phyloP scores from a whole-genome alignment of 2,329 filamentous ascomycete genomes.

The Fusarium oligoseptatum region DNA sequence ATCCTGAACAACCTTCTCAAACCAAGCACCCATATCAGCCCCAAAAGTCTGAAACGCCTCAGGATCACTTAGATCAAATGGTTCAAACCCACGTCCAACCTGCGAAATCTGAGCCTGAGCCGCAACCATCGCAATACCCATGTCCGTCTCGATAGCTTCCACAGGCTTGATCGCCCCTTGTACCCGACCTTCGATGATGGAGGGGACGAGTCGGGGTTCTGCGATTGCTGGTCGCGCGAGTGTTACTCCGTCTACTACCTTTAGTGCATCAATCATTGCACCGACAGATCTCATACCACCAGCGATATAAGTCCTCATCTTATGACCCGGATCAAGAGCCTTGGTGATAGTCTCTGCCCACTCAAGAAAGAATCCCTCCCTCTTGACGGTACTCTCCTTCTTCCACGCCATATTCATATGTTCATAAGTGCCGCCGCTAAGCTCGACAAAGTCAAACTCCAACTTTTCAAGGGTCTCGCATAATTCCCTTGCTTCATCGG shows the following conservation, averaged over 20 bases:
- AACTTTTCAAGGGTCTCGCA: conserved; percentile 61
- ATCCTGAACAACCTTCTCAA: conserved; percentile 41
- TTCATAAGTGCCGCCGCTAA: conserved; percentile 72
- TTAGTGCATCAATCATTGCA: conserved; percentile 70
- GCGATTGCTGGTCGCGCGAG: conserved; percentile 57
- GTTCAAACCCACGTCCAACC: conserved; percentile 41
- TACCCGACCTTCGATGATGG: conserved; percentile 45
- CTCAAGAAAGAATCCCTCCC: conserved; percentile 71
- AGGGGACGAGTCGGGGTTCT: conserved; percentile 50
- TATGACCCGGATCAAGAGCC: conserved; percentile 46
- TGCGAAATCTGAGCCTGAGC: conserved; percentile 39
- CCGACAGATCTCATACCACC: conserved; percentile 67
- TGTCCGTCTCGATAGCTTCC: conserved; percentile 29
- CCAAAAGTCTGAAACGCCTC: conserved; percentile 36
- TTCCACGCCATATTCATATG: conserved; percentile 62
- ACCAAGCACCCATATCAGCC: conserved; percentile 41
- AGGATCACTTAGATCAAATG: conserved; percentile 43
- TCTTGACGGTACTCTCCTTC: conserved; percentile 65
- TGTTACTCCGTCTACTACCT: conserved; percentile 70
- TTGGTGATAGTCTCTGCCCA: conserved; percentile 66
- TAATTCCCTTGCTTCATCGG: conserved; percentile 64
- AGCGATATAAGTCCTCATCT: conserved; percentile 69
- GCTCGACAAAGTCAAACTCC: conserved; percentile 69
- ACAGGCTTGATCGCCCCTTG: conserved; percentile 32
- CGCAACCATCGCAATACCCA: conserved; percentile 10